Percentiles rank a stretch among this genome's conserved stretches.
phyloP scores from a whole-genome alignment of 2,329 filamentous ascomycete genomes.

The Stemphylium beticola region DNA sequence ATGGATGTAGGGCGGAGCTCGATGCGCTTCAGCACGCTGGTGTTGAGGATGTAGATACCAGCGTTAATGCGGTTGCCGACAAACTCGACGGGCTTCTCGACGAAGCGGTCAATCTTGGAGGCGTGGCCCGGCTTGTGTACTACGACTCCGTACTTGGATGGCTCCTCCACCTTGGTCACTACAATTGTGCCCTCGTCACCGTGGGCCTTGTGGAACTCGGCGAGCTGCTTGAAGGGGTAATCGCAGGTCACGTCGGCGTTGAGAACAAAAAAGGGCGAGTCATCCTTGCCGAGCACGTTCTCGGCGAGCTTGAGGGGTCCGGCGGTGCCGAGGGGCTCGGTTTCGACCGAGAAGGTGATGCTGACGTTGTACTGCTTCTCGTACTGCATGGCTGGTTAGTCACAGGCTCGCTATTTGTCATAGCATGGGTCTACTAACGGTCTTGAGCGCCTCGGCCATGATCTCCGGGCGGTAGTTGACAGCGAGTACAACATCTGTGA shows the following conservation, averaged over 20 bases:
- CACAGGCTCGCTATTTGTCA: slow-evolving; percentile 1
- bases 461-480: slow-evolving; percentile 99
- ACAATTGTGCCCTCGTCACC: slow-evolving; percentile 97
- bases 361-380: slow-evolving; percentile 91
- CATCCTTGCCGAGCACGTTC: slow-evolving; percentile 88
- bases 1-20: slow-evolving; percentile 96
- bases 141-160: slow-evolving; percentile 97
- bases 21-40: slow-evolving; percentile 86
- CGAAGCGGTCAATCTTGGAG: slow-evolving; percentile 95
- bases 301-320: slow-evolving; percentile 96
- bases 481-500: slow-evolving; percentile 95
- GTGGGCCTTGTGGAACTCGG: slow-evolving; percentile 89
- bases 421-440: slow-evolving; percentile 62
- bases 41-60: slow-evolving; percentile 97
- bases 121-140: slow-evolving; percentile 94
- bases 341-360: slow-evolving; percentile 97
- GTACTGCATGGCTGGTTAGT: slow-evolving; percentile 62
- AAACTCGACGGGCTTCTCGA: slow-evolving; percentile 98
- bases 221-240: slow-evolving; percentile 89
- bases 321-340: slow-evolving; percentile 91
- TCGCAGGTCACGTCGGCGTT: slow-evolving; percentile 99
- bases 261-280: slow-evolving; percentile 94
- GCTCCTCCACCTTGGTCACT: slow-evolving; percentile 98
- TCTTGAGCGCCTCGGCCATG: slow-evolving; percentile 91
- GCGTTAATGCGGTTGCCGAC: slow-evolving; percentile 99